These are phyloP conservation scores for Stylonectria norvegica DNA, from an alignment of 2,329 filamentous ascomycete genomes.

Conservation along the genomic window DNA sequence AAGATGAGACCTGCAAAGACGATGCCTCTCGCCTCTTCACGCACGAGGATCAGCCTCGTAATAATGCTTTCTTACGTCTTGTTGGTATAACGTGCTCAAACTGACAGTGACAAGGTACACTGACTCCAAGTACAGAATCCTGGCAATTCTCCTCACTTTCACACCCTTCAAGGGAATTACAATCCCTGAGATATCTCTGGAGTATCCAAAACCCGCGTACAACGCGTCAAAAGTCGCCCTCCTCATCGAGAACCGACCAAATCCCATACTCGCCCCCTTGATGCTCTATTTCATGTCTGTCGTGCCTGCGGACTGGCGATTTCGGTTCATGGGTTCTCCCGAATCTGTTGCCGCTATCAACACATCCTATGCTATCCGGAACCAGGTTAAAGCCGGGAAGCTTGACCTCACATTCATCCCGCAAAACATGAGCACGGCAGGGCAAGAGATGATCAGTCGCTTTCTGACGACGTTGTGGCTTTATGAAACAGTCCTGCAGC, in stretches of 20 bases:
- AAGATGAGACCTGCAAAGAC: no score
- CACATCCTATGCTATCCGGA: constrained; percentile 42
- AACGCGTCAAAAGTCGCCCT: constrained; percentile 50
- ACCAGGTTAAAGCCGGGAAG: constrained; percentile 42
- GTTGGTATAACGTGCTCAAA: no score
- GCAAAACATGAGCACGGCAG: constrained; percentile 46
- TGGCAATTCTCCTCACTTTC: no score
- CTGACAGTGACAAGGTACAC: no score
- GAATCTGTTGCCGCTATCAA: constrained; percentile 46
- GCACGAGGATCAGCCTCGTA: no score
- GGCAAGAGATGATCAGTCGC: constrained; percentile 50
- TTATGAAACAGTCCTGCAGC: constrained; percentile 46
- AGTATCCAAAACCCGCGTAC: background rate
- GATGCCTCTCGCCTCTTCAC: no score
- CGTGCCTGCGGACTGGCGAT: constrained; percentile 55
- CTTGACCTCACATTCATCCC: constrained; percentile 52
- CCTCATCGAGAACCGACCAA: constrained; percentile 51
- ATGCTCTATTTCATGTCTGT: constrained; percentile 56
- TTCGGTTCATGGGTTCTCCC: constrained; percentile 52
- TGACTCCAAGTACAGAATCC: no score
- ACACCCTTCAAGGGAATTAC: no score
- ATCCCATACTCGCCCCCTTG: constrained; percentile 49
- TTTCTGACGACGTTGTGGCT: constrained; percentile 52
- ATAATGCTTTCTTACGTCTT: no score
- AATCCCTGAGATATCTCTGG: background rate